Evolutionary conservation across 2,329 filamentous ascomycete genomes (phyloP), one percentile per base, ranked within the genome.

Genomic region (Pezicula radicicola): DNA sequence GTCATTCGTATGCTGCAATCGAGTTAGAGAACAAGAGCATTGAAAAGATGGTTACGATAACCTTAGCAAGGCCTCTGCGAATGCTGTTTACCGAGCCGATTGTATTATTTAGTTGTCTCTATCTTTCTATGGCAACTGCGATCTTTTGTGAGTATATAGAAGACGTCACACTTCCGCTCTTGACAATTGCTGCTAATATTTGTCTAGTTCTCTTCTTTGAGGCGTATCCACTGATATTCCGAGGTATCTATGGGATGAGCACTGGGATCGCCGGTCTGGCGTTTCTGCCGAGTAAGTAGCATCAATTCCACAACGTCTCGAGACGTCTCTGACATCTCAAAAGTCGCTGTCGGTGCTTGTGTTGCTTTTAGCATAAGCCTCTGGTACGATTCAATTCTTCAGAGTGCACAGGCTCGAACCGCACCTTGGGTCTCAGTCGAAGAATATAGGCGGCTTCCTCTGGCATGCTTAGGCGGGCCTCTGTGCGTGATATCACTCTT

Each of bases 171-270:
- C 21, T 21, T 21, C 5, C 21, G 21, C 3, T 21, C 5, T 21
- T 21, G 21, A 5, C 21, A 21, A 21, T 21, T 21, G 3, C 5
- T 21, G 21, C 21, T 21, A 21, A 21, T 3, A 21, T 21, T 21
- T 21, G 21, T 21, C 21, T 5, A 21, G 21, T 80, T 61, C 76
- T 74, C 41, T 85, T 76, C 68, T 86, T 86, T 62, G 81, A 86
- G 62, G 78, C 77, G 16, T 85, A 86, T 66, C 81, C 82, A 8
- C 70, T 83, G 19, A 80, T 86, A 54, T 87, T 83, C 64, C 72
- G 75, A 8, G 72, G 72, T 30, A 68, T 76, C 59, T 86, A 87
- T 66, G 63, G 68, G 62, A 83, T 87, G 75, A 76, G 72, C 54
- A 65, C 77, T 5, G 80, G 81, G 37, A 63, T 81, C 52, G 66